Evolutionary conservation across 495 filamentous ascomycete species (phyloP), one percentile per base, ranked within the genome.

Genomic region (Penicillium pancosmium): DNA sequence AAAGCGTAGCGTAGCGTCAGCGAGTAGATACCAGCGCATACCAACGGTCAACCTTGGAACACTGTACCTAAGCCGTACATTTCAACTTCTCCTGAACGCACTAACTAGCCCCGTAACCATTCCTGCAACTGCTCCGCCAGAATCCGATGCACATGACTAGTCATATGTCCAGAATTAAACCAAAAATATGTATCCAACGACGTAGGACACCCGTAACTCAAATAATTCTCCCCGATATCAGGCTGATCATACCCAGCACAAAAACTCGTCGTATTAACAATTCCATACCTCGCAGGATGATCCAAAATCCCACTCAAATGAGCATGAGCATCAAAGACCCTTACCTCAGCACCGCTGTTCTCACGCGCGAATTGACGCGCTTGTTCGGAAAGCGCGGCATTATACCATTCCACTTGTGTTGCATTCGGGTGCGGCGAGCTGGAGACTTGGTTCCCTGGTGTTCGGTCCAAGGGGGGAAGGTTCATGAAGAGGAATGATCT

Each of bases 151-250:
- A 72, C 64, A 61, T 75, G 71, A 27, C 68, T 76, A 5, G 78
- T 82, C 63, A 83, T 69, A 73, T 83, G 80, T 8, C 79, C 79
- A 9, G 70, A 73, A 63, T 82, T 77, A 55, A 71, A 81, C 79
- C 80, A 82, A 56, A 83, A 83, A 64, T 84, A 84, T 57, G 73
- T 62, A 23, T 74, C 61, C 63, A 80, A 53, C 44, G 78, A 70
- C 47, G 69, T 62, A 6, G 68, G 72, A 68, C 80, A 84, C 31
- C 80, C 80, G 68, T 82, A 82, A 46, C 63, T 61, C 36, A 55
- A 56, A 50, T 77, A 77, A 48, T 80, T 70, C 23, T 63, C 68
- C n/a, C 57, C 62, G 50, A 84, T 74, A 68, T 81, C 76, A 5
- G 76, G 77, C 57, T 81, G 74, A 52, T 79, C 68, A 63, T 82